These are phyloP conservation scores for Artemisia annua DNA, from an alignment of 129 eudicot genomes.

Conservation along the genomic window DNA sequence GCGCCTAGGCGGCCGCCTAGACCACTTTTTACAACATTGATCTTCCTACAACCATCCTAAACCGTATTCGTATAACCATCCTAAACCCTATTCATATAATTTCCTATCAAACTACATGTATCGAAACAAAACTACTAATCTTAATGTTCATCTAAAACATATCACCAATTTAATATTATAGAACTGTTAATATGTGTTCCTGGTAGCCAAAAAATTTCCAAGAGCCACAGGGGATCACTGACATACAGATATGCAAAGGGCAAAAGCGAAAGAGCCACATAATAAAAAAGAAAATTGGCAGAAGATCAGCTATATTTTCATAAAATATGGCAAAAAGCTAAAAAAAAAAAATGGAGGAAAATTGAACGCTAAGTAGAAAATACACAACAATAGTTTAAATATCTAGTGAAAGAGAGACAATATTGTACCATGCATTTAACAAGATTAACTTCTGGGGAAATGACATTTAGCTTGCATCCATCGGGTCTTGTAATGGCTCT, in stretches of 20 bases:
- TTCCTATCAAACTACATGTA: too few relatives aligned
- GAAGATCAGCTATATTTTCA: neutral
- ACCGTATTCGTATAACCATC: too few relatives aligned
- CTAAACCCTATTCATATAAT: too few relatives aligned
- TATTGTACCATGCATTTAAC: slow-evolving; percentile 34
- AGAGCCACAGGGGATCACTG: neutral
- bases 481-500: slow-evolving; percentile 30
- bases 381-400: slow-evolving; percentile 15
- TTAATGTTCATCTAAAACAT: too few relatives aligned
- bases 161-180: too few relatives aligned
- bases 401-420: slow-evolving; percentile 15
- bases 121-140: too few relatives aligned
- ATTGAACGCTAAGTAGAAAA: slow-evolving; percentile 1
- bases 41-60: too few relatives aligned
- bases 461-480: slow-evolving; percentile 45
- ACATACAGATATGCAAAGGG: neutral
- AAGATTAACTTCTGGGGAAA: slow-evolving; percentile 1
- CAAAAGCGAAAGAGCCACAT: neutral
- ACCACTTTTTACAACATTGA: too few relatives aligned
- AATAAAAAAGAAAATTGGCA: neutral
- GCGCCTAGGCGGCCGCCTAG: too few relatives aligned
- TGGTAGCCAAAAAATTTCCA: too few relatives aligned
- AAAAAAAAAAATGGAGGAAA: neutral
- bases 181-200: too few relatives aligned
- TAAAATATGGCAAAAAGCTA: neutral